These are phyloP conservation scores for Physocladia obscura DNA, from an alignment of 192 early-diverging fungal genomes.

Conservation along the genomic window DNA sequence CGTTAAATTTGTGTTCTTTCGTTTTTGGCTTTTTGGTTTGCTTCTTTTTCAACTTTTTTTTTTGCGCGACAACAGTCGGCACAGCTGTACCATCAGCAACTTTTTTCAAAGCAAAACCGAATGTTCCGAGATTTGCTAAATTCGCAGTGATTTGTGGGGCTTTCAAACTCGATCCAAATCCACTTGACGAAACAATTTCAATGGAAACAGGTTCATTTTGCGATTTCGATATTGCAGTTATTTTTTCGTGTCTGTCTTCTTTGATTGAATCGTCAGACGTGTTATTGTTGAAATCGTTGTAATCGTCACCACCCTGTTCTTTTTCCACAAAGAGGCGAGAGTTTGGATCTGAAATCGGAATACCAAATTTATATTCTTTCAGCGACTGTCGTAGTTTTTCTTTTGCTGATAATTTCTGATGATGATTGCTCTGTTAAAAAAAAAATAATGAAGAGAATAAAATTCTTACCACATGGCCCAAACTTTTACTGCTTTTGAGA, in stretches of 20 bases:
- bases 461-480: conserved; percentile 38
- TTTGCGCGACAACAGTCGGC: conserved; percentile 31
- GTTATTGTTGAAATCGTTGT: conserved; percentile 17
- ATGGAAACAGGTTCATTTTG: not conserved
- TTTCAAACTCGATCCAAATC: conserved; percentile 28
- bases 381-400: conserved; percentile 47
- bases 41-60: conserved; percentile 43
- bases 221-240: not conserved
- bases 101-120: conserved; percentile 31
- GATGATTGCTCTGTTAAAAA: not conserved
- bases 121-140: conserved; percentile 12
- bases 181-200: not conserved
- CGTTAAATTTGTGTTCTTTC: conserved; percentile 22
- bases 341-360: conserved; percentile 34
- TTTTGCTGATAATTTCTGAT: conserved; percentile 41
- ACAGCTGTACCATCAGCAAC: conserved; percentile 15
- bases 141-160: conserved; percentile 2
- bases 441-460: not conserved
- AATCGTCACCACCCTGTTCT: conserved; percentile 23
- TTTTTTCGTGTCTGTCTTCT: not conserved
- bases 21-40: conserved; percentile 21
- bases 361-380: conserved; percentile 46
- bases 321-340: conserved; percentile 35
- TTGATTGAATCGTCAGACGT: conserved; percentile 18
- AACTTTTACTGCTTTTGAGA: conserved; percentile 42